Base-by-base conservation (phyloP, 164 flowering plant genomes). In the Stephania japonica region DNA sequence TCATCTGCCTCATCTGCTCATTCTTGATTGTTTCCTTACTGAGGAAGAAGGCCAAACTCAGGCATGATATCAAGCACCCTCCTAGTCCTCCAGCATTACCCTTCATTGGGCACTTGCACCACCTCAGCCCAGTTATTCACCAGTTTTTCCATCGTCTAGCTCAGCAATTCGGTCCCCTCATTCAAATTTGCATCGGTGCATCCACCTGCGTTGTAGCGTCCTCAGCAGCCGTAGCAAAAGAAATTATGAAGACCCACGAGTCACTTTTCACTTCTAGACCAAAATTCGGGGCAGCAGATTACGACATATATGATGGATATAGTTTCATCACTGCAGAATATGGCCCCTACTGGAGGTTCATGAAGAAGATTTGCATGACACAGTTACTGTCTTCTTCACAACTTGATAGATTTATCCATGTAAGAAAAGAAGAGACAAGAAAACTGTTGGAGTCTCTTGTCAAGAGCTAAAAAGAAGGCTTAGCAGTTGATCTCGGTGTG, bases 261-360 rank as follows among this genome's bases (percentile, higher is more conserved):
- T 38, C 67, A 25, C 73, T 70, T 6, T 86, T 80, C 71, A 41
- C 71, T 0, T 68, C 80, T 62, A 79, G 87, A 4, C 84, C 86
- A 0, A 16, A 73, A 19, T 73, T 42, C 0, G 32, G 56, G 5
- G 76, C 79, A 1, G 41, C 79, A 8, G 79, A 81, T 49, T 80
- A 70, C 75, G 70, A 78, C 3, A 81, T 84, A 1, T 84, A 82
- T 26, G 80, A 82, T 25, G 72, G 78, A 0, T 67, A 78, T 7
- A 83, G 80, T 74, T 83, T 83, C 67, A 38, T 81, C 6, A 68
- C 73, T 4, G 78, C 84, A 0, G 81, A 81, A 1, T 84, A 83
- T 68, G 91, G 88, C 42, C 75, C 82, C 0, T 79, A 83, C 44
- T 88, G 89, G 89, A 79, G 78, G 70, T 88, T 86, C 82, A 83